Conservation (phyloP, 2,329 filamentous ascomycete genomes). For the Scedosporium apiospermum region DNA sequence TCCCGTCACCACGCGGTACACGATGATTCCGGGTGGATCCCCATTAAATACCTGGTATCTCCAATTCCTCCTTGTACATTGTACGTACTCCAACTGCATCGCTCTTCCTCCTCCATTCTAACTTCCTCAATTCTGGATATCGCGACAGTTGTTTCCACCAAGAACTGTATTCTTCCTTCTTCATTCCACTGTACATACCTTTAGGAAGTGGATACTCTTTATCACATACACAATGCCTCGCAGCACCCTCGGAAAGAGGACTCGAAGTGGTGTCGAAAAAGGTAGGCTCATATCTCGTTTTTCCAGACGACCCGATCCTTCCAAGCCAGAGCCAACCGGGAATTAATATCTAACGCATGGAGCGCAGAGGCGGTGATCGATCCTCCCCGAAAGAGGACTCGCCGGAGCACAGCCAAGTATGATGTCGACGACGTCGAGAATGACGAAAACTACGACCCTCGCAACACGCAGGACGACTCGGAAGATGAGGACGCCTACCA, state of each 20-base stretch:
- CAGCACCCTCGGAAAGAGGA: slow-evolving; percentile 15
- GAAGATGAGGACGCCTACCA: slow-evolving; percentile 13
- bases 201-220: not conserved
- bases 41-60: slow-evolving; percentile 3
- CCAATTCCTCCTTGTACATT: not conserved
- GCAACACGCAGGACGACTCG: slow-evolving; percentile 25
- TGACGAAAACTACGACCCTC: slow-evolving; percentile 39
- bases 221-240: slow-evolving; percentile 12
- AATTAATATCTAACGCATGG: not conserved
- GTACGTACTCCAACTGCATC: not conserved
- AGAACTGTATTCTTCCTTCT: not conserved
- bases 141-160: not conserved
- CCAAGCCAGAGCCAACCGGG: too few species aligned
- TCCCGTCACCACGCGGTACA: slow-evolving; percentile 1
- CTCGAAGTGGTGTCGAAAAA: slow-evolving; percentile 11
- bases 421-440: slow-evolving; percentile 56
- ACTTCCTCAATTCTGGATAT: not conserved
- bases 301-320: too few species aligned
- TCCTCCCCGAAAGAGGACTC: slow-evolving; percentile 35
- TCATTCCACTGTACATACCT: not conserved
- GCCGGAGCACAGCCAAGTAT: slow-evolving; percentile 29
- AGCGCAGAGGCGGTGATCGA: slow-evolving; percentile 11
- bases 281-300: slow-evolving; percentile 9
- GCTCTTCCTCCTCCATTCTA: not conserved
- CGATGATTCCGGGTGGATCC: not conserved